phyloP scores from a whole-genome alignment of 2,329 filamentous ascomycete species.

The Saccharata proteae region DNA sequence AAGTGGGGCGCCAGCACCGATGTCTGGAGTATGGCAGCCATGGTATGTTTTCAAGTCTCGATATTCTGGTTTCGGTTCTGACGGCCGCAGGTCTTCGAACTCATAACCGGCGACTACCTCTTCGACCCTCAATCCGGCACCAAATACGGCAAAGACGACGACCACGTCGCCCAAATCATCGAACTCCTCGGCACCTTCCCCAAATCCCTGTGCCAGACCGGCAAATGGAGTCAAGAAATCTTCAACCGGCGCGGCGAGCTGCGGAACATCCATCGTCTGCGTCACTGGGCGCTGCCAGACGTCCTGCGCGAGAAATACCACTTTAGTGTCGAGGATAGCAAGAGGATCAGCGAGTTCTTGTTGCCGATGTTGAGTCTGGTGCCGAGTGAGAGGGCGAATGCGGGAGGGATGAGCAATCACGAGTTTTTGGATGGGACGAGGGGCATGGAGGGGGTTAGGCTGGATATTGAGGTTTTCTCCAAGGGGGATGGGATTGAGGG shows the following conservation, averaged over 20 bases:
- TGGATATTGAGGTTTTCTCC: slow-evolving; percentile 67
- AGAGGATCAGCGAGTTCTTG: slow-evolving; percentile 69
- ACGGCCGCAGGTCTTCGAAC: slow-evolving; percentile 69
- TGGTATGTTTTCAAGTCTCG: slow-evolving; percentile 51
- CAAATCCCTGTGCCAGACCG: slow-evolving; percentile 78
- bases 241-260: slow-evolving; percentile 97
- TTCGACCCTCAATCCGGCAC: slow-evolving; percentile 98
- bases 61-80: slow-evolving; percentile 1
- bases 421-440: slow-evolving; percentile 71
- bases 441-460: slow-evolving; percentile 71
- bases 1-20: slow-evolving; percentile 99
- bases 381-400: slow-evolving; percentile 83
- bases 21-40: slow-evolving; percentile 98
- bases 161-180: slow-evolving; percentile 98
- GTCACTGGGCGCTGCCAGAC: slow-evolving; percentile 90
- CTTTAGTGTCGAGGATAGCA: slow-evolving; percentile 71
- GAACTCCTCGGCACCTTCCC: slow-evolving; percentile 90
- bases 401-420: slow-evolving; percentile 86
- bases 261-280: slow-evolving; percentile 89
- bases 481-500: slow-evolving; percentile 88
- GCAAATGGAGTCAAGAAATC: slow-evolving; percentile 97
- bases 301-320: slow-evolving; percentile 96
- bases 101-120: slow-evolving; percentile 96
- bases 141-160: slow-evolving; percentile 98
- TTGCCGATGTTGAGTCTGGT: slow-evolving; percentile 82